phyloP scores from a whole-genome alignment of 1,284 basidiomycete genomes.

The Cutaneotrichosporon curvatum region DNA sequence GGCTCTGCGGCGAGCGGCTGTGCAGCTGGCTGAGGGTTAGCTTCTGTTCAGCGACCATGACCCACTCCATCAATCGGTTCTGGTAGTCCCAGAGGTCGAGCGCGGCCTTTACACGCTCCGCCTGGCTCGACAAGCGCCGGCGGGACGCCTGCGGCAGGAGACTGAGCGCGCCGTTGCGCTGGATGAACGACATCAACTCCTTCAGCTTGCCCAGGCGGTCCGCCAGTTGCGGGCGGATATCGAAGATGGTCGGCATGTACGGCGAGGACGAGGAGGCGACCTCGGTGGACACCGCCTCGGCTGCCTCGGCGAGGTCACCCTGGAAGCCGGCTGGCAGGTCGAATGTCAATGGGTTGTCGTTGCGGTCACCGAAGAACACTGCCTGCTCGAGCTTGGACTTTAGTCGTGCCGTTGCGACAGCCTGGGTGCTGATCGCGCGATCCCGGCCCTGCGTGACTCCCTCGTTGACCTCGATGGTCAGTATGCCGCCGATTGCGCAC shows the following conservation, averaged over 20 bases:
- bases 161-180: conserved; percentile 67
- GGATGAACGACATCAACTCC: conserved; percentile 80
- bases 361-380: conserved; percentile 51
- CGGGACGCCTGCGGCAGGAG: conserved; percentile 74
- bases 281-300: conserved; percentile 48
- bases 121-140: conserved; percentile 71
- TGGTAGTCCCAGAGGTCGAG: conserved; percentile 77
- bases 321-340: conserved; percentile 44
- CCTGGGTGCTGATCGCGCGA: conserved; percentile 11
- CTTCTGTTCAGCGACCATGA: not conserved
- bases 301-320: conserved; percentile 50
- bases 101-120: conserved; percentile 78
- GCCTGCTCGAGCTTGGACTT: conserved; percentile 53
- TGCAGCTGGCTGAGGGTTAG: conserved; percentile 25
- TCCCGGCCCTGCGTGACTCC: conserved; percentile 6
- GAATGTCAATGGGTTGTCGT: conserved; percentile 52
- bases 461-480: conserved; percentile 34
- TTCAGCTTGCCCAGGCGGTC: conserved; percentile 67
- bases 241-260: conserved; percentile 67
- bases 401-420: conserved; percentile 38
- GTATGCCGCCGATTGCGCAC: conserved; percentile 35
- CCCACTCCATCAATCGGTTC: conserved; percentile 52
- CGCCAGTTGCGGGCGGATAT: conserved; percentile 70
- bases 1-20: conserved; percentile 29
- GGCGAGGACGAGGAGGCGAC: conserved; percentile 51